Conservation (phyloP, 805 yeast genomes). For the Candida corydali region DNA sequence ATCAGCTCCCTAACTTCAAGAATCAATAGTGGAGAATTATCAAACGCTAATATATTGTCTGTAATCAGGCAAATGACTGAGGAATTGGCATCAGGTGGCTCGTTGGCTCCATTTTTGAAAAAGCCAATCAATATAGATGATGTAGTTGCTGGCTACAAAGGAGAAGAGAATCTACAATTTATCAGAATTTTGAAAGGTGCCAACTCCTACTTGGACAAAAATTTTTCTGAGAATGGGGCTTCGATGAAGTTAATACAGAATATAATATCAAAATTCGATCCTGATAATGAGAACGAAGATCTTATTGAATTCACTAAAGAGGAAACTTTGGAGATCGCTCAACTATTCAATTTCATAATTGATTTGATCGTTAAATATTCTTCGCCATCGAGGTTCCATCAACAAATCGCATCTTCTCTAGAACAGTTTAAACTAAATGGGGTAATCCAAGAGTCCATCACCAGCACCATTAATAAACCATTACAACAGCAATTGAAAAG, state of each 20-base stretch:
- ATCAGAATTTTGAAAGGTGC: conserved; percentile 30
- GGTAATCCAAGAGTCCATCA: conserved; percentile 22
- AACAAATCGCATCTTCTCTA: conserved; percentile 12
- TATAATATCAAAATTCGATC: conserved; percentile 18
- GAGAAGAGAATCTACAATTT: conserved; percentile 15
- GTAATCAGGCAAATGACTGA: conserved; percentile 39
- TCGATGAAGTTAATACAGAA: conserved; percentile 23
- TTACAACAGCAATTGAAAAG: conserved; percentile 3
- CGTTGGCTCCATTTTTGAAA: conserved; percentile 11
- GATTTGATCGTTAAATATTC: conserved; percentile 23
- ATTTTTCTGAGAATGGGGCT: conserved; percentile 9
- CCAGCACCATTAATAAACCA: not conserved
- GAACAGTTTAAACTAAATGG: conserved; percentile 28
- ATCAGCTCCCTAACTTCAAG: conserved; percentile 28
- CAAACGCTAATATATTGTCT: conserved; percentile 26
- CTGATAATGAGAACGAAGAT: conserved; percentile 1
- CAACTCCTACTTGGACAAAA: conserved; percentile 22
- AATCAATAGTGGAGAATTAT: conserved; percentile 19
- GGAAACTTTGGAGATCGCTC: conserved; percentile 11
- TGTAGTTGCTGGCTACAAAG: conserved; percentile 19
- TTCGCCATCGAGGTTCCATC: conserved; percentile 15
- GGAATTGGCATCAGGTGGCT: conserved; percentile 19
- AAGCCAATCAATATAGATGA: conserved; percentile 15
- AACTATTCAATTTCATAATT: conserved; percentile 17
- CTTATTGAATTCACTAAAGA: not conserved